Evolutionary conservation across 2,329 filamentous ascomycete species (phyloP).

Genomic region (Eutypella sp.): DNA sequence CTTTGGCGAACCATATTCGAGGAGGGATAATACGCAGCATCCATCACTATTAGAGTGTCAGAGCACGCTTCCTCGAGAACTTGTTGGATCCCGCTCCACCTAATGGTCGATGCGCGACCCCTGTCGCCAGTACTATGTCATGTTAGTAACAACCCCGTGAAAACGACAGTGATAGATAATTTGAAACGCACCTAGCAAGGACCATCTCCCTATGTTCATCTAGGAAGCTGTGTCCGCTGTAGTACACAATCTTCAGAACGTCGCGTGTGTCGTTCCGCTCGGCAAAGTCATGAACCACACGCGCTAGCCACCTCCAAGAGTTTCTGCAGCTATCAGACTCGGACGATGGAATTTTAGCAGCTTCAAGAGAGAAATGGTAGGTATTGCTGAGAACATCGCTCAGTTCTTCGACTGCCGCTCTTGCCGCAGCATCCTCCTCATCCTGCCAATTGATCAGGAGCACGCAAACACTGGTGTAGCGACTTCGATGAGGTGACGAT

Average conservation of each 20-base stretch:
- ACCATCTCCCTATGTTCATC: constrained; percentile 54
- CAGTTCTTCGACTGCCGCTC: constrained; percentile 41
- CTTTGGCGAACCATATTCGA: constrained; percentile 46
- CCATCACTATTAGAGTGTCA: constrained; percentile 55
- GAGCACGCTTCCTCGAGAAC: constrained; percentile 51
- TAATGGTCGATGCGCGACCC: constrained; percentile 41
- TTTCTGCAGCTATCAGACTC: constrained; percentile 40
- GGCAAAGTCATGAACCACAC: constrained; percentile 47
- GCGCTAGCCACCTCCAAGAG: constrained; percentile 50
- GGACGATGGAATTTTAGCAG: constrained; percentile 45
- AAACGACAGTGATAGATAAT: neutral
- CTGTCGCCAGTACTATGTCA: constrained; percentile 40
- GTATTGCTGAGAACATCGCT: constrained; percentile 45
- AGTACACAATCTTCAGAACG: constrained; percentile 55
- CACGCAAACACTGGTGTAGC: constrained; percentile 48
- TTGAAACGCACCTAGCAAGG: constrained; percentile 42
- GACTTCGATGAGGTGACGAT: constrained; percentile 44
- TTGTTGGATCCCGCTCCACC: constrained; percentile 53
- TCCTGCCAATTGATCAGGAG: constrained; percentile 55
- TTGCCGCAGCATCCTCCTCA: constrained; percentile 40
- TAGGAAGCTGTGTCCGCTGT: constrained; percentile 50
- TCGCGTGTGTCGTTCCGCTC: constrained; percentile 50
- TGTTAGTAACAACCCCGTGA: constrained; percentile 15
- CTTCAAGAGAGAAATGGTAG: constrained; percentile 47
- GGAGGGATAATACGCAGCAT: constrained; percentile 53